Percentiles rank a stretch among this genome's conserved stretches.
Conservation (phyloP, 2,329 filamentous ascomycete genomes). For the Fusarium sp. region DNA sequence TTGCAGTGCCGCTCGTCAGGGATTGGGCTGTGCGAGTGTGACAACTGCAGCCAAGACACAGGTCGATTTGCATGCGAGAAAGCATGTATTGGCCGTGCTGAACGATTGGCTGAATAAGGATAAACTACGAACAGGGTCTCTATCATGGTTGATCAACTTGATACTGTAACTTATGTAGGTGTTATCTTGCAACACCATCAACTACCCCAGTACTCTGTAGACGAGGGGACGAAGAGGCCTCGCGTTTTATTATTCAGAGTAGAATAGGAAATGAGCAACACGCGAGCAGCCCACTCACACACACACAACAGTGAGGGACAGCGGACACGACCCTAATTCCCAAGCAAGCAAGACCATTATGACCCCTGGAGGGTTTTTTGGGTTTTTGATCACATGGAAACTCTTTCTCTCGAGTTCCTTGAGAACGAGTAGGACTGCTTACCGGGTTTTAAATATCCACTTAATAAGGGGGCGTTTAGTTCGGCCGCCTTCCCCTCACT, state of each 20-base stretch:
- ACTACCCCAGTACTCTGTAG: background rate
- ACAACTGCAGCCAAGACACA: slow-evolving; percentile 47
- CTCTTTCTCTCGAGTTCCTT: slow-evolving; percentile 27
- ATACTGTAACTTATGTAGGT: background rate
- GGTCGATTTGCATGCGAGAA: slow-evolving; percentile 40
- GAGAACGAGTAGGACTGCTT: slow-evolving; percentile 38
- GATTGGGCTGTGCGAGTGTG: slow-evolving; percentile 32
- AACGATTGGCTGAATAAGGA: slow-evolving; percentile 36
- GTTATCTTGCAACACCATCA: background rate
- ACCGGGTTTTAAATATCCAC: slow-evolving; percentile 37
- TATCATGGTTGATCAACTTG: background rate
- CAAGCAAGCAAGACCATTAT: slow-evolving; percentile 25
- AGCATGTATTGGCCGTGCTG: slow-evolving; percentile 41
- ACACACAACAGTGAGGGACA: background rate
- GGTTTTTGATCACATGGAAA: slow-evolving; percentile 42
- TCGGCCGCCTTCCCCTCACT: slow-evolving; percentile 43
- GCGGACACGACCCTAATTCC: background rate
- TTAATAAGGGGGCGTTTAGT: slow-evolving; percentile 43
- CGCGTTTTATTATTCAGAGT: slow-evolving; percentile 27
- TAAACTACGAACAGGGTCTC: slow-evolving; percentile 19
- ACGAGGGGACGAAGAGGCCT: slow-evolving; percentile 30
- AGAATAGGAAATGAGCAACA: slow-evolving; percentile 33
- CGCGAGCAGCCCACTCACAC: slow-evolving; percentile 39
- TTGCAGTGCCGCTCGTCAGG: slow-evolving; percentile 33
- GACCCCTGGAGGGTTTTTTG: slow-evolving; percentile 21